Evolutionary conservation across 345 rosid species (phyloP).

Genomic region (Diplotaxis tenuifolia): DNA sequence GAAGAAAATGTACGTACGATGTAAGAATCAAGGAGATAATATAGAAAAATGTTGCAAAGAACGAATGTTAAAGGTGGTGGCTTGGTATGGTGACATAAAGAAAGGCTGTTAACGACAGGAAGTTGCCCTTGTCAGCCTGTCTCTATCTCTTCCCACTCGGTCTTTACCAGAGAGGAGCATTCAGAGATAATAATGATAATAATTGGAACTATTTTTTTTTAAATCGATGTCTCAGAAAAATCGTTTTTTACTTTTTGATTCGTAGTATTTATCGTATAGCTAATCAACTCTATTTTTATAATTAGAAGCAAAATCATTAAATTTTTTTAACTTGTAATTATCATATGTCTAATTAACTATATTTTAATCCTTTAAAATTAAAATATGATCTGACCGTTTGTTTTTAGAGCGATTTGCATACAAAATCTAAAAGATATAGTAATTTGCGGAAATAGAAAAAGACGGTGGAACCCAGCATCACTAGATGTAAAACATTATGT

Average conservation of each 20-base stretch:
- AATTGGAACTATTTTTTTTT: background rate
- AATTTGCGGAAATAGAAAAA: too few species aligned
- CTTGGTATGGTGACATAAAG: slow-evolving; percentile 12
- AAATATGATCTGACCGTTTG: too few species aligned
- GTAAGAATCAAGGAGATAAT: background rate
- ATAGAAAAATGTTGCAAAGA: background rate
- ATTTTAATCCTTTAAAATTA: too few species aligned
- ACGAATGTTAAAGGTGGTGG: background rate
- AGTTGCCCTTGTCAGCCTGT: slow-evolving; percentile 26
- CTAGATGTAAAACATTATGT: too few species aligned
- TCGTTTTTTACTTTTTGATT: background rate
- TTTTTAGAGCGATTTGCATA: too few species aligned
- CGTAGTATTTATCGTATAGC: background rate
- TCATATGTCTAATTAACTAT: background rate
- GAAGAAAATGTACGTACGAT: background rate
- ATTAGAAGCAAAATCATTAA: background rate
- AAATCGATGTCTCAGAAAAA: background rate
- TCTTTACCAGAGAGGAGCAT: slow-evolving; percentile 1
- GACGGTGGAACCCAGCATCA: too few species aligned
- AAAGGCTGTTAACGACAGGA: slow-evolving; percentile 27
- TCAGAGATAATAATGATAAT: background rate
- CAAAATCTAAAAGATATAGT: too few species aligned
- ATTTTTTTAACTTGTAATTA: background rate
- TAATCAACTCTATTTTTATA: background rate
- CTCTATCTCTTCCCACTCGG: slow-evolving; percentile 14